Evolutionary conservation across 768 basidiomycete genomes (phyloP).

Genomic region (Podaxis sp.): DNA sequence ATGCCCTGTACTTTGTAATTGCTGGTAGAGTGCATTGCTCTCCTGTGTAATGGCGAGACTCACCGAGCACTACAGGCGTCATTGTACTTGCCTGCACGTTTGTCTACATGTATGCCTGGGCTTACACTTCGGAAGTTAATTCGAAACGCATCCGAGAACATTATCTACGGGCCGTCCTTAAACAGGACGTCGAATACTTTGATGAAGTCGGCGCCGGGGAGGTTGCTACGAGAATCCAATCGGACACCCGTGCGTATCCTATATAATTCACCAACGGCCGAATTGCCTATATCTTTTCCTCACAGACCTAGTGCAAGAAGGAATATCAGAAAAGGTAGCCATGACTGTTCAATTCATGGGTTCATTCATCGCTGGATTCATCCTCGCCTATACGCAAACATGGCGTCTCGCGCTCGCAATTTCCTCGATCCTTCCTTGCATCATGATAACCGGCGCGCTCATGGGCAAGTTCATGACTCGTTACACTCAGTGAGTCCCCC

Average conservation of each 20-base stretch:
- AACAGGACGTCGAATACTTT: constrained; percentile 81
- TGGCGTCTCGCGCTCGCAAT: constrained; percentile 79
- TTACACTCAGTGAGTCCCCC: constrained; percentile 51
- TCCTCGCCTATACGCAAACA: constrained; percentile 55
- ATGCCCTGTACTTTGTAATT: constrained; percentile 57
- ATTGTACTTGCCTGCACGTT: constrained; percentile 68
- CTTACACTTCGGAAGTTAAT: constrained; percentile 60
- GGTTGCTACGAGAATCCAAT: constrained; percentile 81
- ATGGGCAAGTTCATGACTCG: constrained; percentile 59
- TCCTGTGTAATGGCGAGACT: not conserved
- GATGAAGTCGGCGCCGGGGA: constrained; percentile 85
- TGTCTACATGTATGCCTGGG: constrained; percentile 58
- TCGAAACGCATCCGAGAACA: constrained; percentile 77
- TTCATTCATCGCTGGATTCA: constrained; percentile 74
- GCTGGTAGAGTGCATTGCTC: constrained; percentile 67
- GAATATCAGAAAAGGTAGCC: constrained; percentile 79
- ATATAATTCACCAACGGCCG: not conserved
- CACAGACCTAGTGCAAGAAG: constrained; percentile 76
- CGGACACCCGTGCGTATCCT: constrained; percentile 59
- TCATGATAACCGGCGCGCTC: constrained; percentile 58
- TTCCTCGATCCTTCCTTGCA: constrained; percentile 72
- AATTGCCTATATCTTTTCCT: not conserved
- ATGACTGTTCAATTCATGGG: constrained; percentile 50
- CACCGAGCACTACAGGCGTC: constrained; percentile 19
- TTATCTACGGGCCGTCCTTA: constrained; percentile 69